phyloP scores from a whole-genome alignment of 768 basidiomycete species.

The Amanita rimosa region DNA sequence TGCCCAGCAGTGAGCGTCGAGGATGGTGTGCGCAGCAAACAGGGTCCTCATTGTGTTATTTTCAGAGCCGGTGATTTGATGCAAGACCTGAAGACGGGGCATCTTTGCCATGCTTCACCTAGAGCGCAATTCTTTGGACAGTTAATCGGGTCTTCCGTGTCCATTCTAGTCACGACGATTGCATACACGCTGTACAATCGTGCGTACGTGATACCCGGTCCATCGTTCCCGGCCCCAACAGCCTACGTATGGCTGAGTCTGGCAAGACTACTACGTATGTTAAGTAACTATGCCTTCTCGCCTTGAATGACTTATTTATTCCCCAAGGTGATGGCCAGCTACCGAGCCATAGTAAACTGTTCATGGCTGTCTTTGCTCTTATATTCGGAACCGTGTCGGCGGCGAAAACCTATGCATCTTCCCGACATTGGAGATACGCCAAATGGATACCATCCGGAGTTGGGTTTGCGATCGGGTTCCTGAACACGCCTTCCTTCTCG shows the following conservation, averaged over 20 bases:
- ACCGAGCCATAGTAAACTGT: slow-evolving; percentile 59
- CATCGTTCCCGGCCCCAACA: slow-evolving; percentile 92
- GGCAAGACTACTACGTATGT: slow-evolving; percentile 64
- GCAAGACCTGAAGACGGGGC: slow-evolving; percentile 98
- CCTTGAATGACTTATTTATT: slow-evolving; percentile 14
- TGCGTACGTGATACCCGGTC: slow-evolving; percentile 84
- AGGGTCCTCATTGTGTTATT: slow-evolving; percentile 1
- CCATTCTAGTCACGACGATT: slow-evolving; percentile 80
- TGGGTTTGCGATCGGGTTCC: slow-evolving; percentile 90
- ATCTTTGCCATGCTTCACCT: slow-evolving; percentile 85
- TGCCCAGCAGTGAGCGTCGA: slow-evolving; percentile 64
- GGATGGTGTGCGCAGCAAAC: not conserved
- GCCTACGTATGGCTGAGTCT: slow-evolving; percentile 89
- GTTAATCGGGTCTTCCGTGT: slow-evolving; percentile 80
- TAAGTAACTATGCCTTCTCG: not conserved
- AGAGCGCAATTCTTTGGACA: slow-evolving; percentile 92
- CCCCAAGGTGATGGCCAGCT: slow-evolving; percentile 67
- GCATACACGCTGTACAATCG: slow-evolving; percentile 81
- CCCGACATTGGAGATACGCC: slow-evolving; percentile 38
- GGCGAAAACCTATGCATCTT: slow-evolving; percentile 49
- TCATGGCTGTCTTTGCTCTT: slow-evolving; percentile 72
- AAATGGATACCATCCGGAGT: slow-evolving; percentile 87
- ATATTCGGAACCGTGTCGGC: slow-evolving; percentile 60
- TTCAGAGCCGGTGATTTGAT: slow-evolving; percentile 88
- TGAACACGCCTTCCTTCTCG: slow-evolving; percentile 93